Conservation (phyloP, 352 stramenopile genomes). For the Globisporangium splendens region DNA sequence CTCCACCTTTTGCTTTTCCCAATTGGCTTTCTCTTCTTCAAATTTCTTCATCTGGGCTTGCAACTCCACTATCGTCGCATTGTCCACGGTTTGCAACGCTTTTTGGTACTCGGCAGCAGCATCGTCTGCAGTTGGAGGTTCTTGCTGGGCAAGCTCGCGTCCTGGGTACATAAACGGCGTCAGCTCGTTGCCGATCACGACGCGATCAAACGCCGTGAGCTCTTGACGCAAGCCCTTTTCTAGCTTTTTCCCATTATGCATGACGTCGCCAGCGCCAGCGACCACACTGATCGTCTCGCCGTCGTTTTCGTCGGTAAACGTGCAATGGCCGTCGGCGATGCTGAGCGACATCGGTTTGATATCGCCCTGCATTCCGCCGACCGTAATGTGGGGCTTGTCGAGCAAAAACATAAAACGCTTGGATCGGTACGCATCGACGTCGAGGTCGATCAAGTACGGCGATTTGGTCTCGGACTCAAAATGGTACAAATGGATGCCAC, state of each 20-base stretch:
- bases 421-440: slow-evolving; percentile 91
- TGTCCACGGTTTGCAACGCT: slow-evolving; percentile 72
- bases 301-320: slow-evolving; percentile 44
- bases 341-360: slow-evolving; percentile 91
- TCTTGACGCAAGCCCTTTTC: slow-evolving; percentile 33
- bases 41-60: slow-evolving; percentile 90
- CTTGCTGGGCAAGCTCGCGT: slow-evolving; percentile 31
- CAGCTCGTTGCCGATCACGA: slow-evolving; percentile 85
- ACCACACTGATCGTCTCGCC: slow-evolving; percentile 40
- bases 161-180: slow-evolving; percentile 80
- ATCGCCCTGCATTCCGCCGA: slow-evolving; percentile 70
- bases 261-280: slow-evolving; percentile 79
- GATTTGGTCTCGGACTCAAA: slow-evolving; percentile 83
- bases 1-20: slow-evolving; percentile 80
- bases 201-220: slow-evolving; percentile 65
- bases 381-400: slow-evolving; percentile 42
- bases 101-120: slow-evolving; percentile 87
- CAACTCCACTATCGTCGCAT: slow-evolving; percentile 70
- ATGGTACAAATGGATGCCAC: slow-evolving; percentile 86
- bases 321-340: slow-evolving; percentile 88
- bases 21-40: slow-evolving; percentile 84
- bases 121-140: slow-evolving; percentile 76
- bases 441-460: slow-evolving; percentile 92
- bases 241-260: slow-evolving; percentile 83
- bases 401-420: slow-evolving; percentile 92